Base-by-base conservation (phyloP, 768 basidiomycete species). In the Phanerochaete sordida region DNA sequence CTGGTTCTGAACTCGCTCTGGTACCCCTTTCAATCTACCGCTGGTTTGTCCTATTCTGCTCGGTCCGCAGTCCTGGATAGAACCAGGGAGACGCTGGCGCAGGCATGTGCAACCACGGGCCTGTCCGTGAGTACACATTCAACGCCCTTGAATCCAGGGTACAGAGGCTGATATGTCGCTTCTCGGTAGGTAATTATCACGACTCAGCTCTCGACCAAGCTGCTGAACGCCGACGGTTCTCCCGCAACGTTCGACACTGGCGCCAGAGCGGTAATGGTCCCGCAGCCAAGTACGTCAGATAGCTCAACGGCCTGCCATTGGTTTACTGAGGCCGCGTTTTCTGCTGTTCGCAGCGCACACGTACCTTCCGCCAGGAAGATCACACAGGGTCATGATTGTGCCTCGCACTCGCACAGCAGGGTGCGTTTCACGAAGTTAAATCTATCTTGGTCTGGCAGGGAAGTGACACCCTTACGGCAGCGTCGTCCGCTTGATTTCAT, bases 191-290 rank as follows among this genome's bases (percentile, higher is more conserved):
- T 82, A 48, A 76, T 89, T 48, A 75, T 80, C 33, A 89, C 87
- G 2, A 85, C 84, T 24, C 88, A 91, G 68, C 75, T 91, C 63
- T 79, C 86, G 15, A 90, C 86, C 0, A 91, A 86, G 67, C 73
- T 89, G 64, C 70, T 89, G 33, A 81, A 82, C 59, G 73, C 79
- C 1, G 86, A 90, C 64, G 90, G 90, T 54, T 76, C 83, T 19
- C 63, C 78, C n/a, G 87, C 84, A 45, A 87, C 73, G 44, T 90
- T 86, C 65, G 85, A 89, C 62, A 81, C 84, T 45, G 81, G 87
- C 30, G 78, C 80, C 16, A 81, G 74, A 61, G 88, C 84, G 11
- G 70, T 88, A 46, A 81, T 92, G 80, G 74, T 84, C 39, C 89
- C 90, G 46, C 81, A 81, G 59, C 79, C 89, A 64, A 84, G 90